Conservation (phyloP, 257 asterid genomes). For the Parsonsia alboflavescens region DNA sequence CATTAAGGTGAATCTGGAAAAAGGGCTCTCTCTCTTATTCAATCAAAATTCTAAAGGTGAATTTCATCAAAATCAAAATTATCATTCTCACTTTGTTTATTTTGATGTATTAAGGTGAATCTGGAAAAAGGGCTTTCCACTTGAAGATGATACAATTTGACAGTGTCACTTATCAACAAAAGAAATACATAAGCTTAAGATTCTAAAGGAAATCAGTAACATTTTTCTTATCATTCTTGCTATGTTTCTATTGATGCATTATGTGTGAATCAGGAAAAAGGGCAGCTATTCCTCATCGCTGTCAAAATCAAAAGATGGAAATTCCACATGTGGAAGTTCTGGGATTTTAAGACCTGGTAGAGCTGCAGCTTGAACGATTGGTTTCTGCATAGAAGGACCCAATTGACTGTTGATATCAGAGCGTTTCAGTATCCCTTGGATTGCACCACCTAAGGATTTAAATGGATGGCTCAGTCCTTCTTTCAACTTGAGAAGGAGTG, state of each 20-base stretch:
- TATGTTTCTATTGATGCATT: not conserved
- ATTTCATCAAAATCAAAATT: too few species aligned
- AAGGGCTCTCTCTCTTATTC: too few species aligned
- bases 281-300: constrained; percentile 25
- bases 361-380: constrained; percentile 22
- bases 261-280: not conserved
- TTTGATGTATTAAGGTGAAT: too few species aligned
- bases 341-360: constrained; percentile 49
- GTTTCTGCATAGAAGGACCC: constrained; percentile 19
- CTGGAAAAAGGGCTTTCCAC: too few species aligned
- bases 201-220: not conserved
- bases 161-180: not conserved
- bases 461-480: constrained; percentile 56
- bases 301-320: constrained; percentile 33
- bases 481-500: constrained; percentile 51
- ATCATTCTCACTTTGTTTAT: too few species aligned
- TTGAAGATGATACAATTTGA: not conserved
- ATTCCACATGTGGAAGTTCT: constrained; percentile 32
- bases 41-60: too few species aligned
- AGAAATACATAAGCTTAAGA: not conserved
- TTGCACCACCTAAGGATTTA: constrained; percentile 30
- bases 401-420: constrained; percentile 9
- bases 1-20: too few species aligned
- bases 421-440: constrained; percentile 25
- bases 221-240: not conserved